These are phyloP conservation scores for Adansonia grandidieri DNA, from an alignment of 441 rosid species.

Conservation along the genomic window DNA sequence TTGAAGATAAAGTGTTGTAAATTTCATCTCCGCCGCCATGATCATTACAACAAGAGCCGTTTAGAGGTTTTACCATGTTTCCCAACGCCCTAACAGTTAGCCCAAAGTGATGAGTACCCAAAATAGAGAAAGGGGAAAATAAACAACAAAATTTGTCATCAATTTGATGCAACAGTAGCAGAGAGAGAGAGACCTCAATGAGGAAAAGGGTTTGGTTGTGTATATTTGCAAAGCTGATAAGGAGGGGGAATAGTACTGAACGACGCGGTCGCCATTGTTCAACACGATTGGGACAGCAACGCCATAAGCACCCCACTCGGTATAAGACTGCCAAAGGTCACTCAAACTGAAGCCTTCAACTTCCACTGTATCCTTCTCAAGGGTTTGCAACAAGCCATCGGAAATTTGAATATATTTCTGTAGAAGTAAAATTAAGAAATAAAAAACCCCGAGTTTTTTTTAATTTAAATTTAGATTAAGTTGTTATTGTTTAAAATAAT, in stretches of 20 bases:
- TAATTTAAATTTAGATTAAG: no score
- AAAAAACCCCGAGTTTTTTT: no score
- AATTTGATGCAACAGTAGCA: background rate
- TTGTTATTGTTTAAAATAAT: no score
- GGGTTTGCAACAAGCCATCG: background rate
- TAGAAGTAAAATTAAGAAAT: no score
- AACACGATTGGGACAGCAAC: slow-evolving; percentile 22
- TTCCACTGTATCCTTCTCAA: background rate
- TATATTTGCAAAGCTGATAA: slow-evolving; percentile 28
- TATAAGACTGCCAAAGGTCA: slow-evolving; percentile 21
- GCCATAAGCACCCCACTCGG: slow-evolving; percentile 27
- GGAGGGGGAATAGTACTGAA: slow-evolving; percentile 27
- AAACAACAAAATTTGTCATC: background rate
- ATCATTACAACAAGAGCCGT: background rate
- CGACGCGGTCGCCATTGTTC: slow-evolving; percentile 7
- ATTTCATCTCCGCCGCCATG: background rate
- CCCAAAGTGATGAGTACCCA: background rate
- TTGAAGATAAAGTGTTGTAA: background rate
- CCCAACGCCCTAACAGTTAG: background rate
- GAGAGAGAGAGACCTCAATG: background rate
- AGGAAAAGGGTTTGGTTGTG: background rate
- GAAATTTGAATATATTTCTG: background rate
- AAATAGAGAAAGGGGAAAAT: background rate
- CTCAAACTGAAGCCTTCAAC: slow-evolving; percentile 10
- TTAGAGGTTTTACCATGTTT: background rate